phyloP scores from a whole-genome alignment of 768 basidiomycete species.

The Asterophora parasitica region DNA sequence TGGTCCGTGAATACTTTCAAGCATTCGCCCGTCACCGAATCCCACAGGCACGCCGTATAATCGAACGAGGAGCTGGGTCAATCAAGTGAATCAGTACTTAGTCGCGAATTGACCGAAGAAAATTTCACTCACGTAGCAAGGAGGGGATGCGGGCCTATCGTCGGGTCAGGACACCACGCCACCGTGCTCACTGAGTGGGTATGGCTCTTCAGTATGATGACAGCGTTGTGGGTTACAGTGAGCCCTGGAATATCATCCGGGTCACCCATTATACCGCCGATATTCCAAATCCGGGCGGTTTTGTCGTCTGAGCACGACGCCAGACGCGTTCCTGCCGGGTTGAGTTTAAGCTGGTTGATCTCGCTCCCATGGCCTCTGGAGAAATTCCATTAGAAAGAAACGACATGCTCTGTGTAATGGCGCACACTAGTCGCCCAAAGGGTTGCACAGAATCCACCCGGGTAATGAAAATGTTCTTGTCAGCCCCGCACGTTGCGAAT shows the following conservation, averaged over 20 bases:
- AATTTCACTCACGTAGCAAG: slow-evolving; percentile 59
- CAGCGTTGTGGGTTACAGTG: slow-evolving; percentile 26
- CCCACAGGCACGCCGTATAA: slow-evolving; percentile 76
- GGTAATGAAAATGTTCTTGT: slow-evolving; percentile 58
- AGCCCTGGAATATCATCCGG: slow-evolving; percentile 40
- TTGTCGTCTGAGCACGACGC: slow-evolving; percentile 82
- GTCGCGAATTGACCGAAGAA: background rate
- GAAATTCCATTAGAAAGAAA: slow-evolving; percentile 4
- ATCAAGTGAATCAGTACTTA: too few relatives aligned
- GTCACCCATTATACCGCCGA: slow-evolving; percentile 33
- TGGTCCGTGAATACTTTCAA: slow-evolving; percentile 69
- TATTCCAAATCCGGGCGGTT: slow-evolving; percentile 73
- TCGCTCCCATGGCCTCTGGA: slow-evolving; percentile 69
- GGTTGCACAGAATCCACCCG: slow-evolving; percentile 48
- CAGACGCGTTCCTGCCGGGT: slow-evolving; percentile 57
- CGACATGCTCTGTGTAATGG: slow-evolving; percentile 5
- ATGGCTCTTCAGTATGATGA: slow-evolving; percentile 58
- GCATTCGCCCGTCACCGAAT: slow-evolving; percentile 72
- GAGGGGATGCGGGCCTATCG: slow-evolving; percentile 49
- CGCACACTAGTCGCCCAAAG: slow-evolving; percentile 60
- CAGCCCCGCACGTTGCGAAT: slow-evolving; percentile 74
- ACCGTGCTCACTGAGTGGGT: slow-evolving; percentile 58
- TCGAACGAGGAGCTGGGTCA: slow-evolving; percentile 71
- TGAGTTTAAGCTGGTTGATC: slow-evolving; percentile 74
- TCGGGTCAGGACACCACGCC: slow-evolving; percentile 59